phyloP scores from a whole-genome alignment of 345 rosid genomes.

The Noccaea caerulescens region DNA sequence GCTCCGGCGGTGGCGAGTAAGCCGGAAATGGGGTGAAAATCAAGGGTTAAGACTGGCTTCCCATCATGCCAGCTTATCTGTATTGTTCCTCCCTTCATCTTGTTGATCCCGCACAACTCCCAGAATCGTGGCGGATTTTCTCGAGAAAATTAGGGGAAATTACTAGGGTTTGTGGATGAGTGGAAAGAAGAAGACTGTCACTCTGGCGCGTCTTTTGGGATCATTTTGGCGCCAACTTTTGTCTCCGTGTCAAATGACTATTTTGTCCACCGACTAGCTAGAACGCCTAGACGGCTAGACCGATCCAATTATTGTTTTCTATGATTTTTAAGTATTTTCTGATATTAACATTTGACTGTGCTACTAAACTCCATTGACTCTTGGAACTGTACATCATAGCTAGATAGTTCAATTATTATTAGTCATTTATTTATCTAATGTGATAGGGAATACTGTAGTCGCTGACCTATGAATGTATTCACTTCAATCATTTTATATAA shows the following conservation, averaged over 20 bases:
- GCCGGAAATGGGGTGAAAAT: conserved; percentile 79
- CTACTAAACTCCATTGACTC: neutral
- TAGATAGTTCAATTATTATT: neutral
- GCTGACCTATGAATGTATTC: conserved; percentile 30
- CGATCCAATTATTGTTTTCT: neutral
- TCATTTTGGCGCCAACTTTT: conserved; percentile 33
- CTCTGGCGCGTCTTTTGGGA: conserved; percentile 37
- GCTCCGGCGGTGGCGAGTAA: conserved; percentile 98
- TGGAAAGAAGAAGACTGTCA: conserved; percentile 15
- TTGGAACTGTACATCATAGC: too few species aligned
- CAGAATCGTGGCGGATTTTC: conserved; percentile 28
- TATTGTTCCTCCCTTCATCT: conserved; percentile 92
- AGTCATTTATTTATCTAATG: neutral
- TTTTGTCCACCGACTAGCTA: conserved; percentile 25
- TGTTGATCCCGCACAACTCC: neutral
- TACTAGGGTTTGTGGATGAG: conserved; percentile 27
- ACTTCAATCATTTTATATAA: conserved; percentile 19
- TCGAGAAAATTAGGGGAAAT: conserved; percentile 10
- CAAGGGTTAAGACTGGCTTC: conserved; percentile 86
- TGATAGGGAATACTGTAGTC: conserved; percentile 28
- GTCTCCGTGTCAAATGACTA: conserved; percentile 18
- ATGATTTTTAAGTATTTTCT: neutral
- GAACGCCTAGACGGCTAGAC: too few species aligned
- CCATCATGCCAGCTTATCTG: conserved; percentile 95
- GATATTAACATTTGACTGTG: neutral